Conservation (phyloP, 345 rosid species). For the Crucihimalaya himalaica region DNA sequence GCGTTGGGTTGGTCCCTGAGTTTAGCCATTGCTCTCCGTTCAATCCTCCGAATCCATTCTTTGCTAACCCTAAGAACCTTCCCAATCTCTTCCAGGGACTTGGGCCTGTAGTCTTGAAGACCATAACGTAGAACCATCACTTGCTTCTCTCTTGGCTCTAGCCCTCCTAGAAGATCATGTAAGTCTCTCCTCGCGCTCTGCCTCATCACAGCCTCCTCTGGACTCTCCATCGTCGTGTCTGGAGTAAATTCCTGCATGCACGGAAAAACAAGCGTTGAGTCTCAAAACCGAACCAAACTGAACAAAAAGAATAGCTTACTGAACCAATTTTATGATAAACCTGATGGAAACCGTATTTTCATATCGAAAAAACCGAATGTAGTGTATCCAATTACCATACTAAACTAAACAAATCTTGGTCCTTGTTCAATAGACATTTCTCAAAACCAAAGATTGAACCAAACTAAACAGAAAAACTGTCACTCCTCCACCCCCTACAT, state of each 20-base stretch:
- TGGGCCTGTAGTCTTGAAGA: conserved; percentile 52
- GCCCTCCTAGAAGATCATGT: conserved; percentile 49
- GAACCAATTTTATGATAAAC: neutral
- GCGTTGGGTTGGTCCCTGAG: conserved; percentile 49
- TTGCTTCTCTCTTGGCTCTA: conserved; percentile 69
- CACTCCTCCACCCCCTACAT: neutral
- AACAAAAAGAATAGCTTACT: neutral
- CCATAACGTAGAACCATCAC: conserved; percentile 68
- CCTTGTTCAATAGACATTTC: neutral
- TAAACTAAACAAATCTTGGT: neutral
- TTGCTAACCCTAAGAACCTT: conserved; percentile 67
- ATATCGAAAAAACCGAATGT: neutral
- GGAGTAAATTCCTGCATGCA: conserved; percentile 60
- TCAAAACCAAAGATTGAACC: neutral
- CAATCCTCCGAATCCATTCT: conserved; percentile 78
- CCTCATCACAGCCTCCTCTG: conserved; percentile 57
- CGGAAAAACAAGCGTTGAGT: neutral
- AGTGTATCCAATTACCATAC: neutral
- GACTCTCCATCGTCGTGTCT: conserved; percentile 51
- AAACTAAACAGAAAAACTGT: neutral
- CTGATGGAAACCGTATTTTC: neutral
- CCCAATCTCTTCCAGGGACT: conserved; percentile 80
- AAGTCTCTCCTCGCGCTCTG: conserved; percentile 59
- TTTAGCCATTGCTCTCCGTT: conserved; percentile 63
- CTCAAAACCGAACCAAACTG: neutral